phyloP scores from a whole-genome alignment of 2,329 filamentous ascomycete genomes.

The Neocatenulostroma microsporum region DNA sequence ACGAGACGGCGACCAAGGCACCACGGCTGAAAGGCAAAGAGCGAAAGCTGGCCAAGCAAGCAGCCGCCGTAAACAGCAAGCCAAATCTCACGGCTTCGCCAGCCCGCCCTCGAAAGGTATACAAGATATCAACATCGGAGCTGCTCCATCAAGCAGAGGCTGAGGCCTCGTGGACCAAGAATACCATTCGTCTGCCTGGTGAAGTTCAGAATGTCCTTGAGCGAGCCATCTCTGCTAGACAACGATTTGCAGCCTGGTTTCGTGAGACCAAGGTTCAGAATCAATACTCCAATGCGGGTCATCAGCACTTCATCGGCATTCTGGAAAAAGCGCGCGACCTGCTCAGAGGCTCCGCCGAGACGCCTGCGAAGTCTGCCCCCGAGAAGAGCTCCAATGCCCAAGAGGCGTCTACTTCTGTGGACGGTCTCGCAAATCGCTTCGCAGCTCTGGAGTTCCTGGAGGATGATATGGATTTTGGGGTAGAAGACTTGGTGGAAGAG shows the following conservation, averaged over 20 bases:
- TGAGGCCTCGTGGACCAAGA: background rate
- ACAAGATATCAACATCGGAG: background rate
- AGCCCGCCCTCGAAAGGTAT: background rate
- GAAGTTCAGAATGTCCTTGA: background rate
- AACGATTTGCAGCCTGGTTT: background rate
- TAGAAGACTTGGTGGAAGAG: too few species aligned
- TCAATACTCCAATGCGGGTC: background rate
- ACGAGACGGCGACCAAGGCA: too few species aligned
- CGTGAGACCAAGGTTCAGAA: background rate
- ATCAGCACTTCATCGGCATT: background rate
- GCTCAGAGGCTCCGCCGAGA: too few species aligned
- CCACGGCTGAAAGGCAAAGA: conserved; percentile 1
- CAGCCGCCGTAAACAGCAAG: background rate
- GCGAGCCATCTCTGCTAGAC: background rate
- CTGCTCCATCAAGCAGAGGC: background rate
- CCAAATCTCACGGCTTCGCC: background rate
- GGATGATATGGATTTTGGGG: too few species aligned
- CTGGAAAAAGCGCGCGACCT: too few species aligned
- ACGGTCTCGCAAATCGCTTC: too few species aligned
- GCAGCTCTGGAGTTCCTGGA: too few species aligned
- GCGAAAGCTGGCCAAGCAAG: conserved; percentile 1
- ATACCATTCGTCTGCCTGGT: background rate
- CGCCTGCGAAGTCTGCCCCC: too few species aligned
- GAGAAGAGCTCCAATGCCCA: too few species aligned
- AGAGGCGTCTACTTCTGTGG: too few species aligned